Conservation (phyloP, 306 rosid genomes). For the Alnus glutinosa region DNA sequence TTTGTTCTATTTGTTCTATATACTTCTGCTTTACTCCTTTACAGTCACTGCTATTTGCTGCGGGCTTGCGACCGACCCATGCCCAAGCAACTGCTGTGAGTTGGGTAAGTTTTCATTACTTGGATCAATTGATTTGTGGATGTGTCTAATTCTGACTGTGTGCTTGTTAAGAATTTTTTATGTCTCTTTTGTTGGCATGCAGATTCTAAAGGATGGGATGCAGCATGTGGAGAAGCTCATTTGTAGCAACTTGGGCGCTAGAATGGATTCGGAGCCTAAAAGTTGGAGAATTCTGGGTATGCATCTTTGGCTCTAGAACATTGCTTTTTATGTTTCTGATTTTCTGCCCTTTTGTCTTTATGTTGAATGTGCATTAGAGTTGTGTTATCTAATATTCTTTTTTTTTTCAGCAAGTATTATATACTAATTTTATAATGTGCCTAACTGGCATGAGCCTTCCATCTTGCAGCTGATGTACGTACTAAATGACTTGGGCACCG, state of each 20-base stretch:
- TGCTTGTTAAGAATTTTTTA: slow-evolving; percentile 10
- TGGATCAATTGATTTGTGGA: slow-evolving; percentile 9
- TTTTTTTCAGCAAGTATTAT: slow-evolving; percentile 7
- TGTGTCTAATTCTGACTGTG: slow-evolving; percentile 14
- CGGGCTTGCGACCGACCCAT: slow-evolving; percentile 96
- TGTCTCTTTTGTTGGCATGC: slow-evolving; percentile 19
- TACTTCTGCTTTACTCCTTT: slow-evolving; percentile 53
- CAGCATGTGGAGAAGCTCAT: slow-evolving; percentile 91
- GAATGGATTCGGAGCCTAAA: slow-evolving; percentile 98
- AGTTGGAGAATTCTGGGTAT: slow-evolving; percentile 90
- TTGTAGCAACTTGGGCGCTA: slow-evolving; percentile 91
- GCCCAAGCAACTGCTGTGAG: slow-evolving; percentile 97
- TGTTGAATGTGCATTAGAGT: neutral
- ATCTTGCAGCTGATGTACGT: slow-evolving; percentile 85
- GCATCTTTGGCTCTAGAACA: slow-evolving; percentile 19
- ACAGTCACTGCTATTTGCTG: slow-evolving; percentile 98
- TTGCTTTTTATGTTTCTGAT: neutral
- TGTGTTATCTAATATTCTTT: neutral
- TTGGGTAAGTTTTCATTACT: slow-evolving; percentile 71
- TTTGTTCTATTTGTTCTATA: slow-evolving; percentile 29
- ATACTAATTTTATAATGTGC: slow-evolving; percentile 22
- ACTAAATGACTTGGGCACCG: slow-evolving; percentile 83
- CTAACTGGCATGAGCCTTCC: slow-evolving; percentile 28
- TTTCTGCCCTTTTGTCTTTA: neutral
- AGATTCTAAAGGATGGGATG: slow-evolving; percentile 96